These are phyloP conservation scores for Bjerkandera adusta DNA, from an alignment of 1,284 basidiomycete species.

Conservation along the genomic window DNA sequence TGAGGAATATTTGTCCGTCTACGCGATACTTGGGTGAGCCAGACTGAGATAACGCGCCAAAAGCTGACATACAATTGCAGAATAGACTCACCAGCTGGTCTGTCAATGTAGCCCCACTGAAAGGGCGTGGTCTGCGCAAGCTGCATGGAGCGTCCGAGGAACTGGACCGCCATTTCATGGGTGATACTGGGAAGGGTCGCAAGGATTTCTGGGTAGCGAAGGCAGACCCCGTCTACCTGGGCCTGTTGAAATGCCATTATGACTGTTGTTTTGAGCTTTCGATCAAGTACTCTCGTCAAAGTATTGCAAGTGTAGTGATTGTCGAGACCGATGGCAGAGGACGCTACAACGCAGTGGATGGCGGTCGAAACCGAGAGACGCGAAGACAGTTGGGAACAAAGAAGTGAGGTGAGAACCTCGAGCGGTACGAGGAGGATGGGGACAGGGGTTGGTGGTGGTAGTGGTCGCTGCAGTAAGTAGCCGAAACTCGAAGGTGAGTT, in stretches of 20 bases:
- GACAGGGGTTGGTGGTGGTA: no score
- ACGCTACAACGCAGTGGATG: no score
- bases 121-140: conserved; percentile 60
- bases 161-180: conserved; percentile 54
- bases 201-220: conserved; percentile 65
- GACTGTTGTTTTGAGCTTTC: neutral
- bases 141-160: conserved; percentile 56
- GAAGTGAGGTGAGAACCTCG: no score
- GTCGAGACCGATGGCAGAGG: no score
- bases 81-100: conserved; percentile 53
- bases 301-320: neutral
- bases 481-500: no score
- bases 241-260: conserved; percentile 7
- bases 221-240: conserved; percentile 40
- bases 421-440: no score
- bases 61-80: neutral
- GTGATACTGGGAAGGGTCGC: conserved; percentile 49
- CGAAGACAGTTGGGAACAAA: no score
- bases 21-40: neutral
- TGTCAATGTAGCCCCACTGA: conserved; percentile 70
- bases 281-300: neutral
- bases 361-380: no score
- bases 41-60: neutral
- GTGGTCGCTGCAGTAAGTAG: no score
- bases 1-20: conserved; percentile 66